Evolutionary conservation across 306 rosid species (phyloP).

Genomic region (Dryas drummondii): DNA sequence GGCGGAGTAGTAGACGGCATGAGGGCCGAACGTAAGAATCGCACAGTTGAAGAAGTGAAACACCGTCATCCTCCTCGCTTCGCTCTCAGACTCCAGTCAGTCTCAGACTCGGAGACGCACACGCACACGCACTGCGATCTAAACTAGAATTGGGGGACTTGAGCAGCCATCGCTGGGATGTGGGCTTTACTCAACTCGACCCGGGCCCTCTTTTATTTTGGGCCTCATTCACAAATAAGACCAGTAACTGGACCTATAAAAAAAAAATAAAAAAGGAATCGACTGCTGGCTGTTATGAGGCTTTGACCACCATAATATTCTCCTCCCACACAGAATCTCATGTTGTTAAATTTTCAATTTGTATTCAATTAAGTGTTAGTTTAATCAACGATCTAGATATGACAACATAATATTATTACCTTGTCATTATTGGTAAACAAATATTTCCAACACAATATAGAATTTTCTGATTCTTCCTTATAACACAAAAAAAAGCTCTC

Average conservation of each 20-base stretch:
- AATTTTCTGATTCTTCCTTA: too few relatives aligned
- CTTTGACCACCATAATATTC: too few relatives aligned
- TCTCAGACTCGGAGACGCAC: neutral
- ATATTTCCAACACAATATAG: too few relatives aligned
- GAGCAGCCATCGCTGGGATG: neutral
- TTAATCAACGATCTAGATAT: too few relatives aligned
- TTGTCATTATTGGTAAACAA: too few relatives aligned
- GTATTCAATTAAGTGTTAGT: too few relatives aligned
- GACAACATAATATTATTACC: too few relatives aligned
- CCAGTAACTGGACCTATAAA: neutral
- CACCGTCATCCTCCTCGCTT: constrained; percentile 57
- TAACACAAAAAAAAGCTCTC: too few relatives aligned
- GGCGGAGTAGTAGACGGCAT: constrained; percentile 96
- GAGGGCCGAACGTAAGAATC: constrained; percentile 97
- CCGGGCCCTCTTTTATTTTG: neutral
- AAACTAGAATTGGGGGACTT: neutral
- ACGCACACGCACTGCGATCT: constrained; percentile 2
- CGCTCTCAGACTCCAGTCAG: neutral
- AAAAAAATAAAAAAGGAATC: too few relatives aligned
- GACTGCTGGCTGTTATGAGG: too few relatives aligned
- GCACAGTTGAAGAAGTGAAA: constrained; percentile 99
- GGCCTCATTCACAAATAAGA: neutral
- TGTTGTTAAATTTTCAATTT: too few relatives aligned
- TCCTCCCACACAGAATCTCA: too few relatives aligned
- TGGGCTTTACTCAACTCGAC: neutral